A percentile compares a stretch with the other conserved stretches of the same genome.
Conservation (phyloP, 2,329 filamentous ascomycete genomes). For the Leptographium galeiforme region DNA sequence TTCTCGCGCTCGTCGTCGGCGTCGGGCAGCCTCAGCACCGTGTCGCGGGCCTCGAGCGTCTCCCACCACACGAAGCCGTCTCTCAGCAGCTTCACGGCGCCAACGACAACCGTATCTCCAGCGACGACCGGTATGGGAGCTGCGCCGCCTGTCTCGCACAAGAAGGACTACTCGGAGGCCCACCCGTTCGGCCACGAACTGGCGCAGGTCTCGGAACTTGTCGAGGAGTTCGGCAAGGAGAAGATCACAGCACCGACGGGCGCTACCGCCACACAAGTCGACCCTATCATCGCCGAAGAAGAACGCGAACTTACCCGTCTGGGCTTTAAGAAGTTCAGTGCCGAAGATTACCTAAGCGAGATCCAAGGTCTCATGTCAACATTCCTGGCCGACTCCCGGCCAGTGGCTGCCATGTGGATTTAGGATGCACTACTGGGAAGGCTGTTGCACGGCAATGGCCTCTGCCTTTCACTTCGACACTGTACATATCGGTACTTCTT, state of each 20-base stretch:
- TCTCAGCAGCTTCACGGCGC: not conserved
- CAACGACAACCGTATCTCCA: not conserved
- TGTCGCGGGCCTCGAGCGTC: constrained; percentile 22
- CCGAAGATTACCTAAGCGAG: constrained; percentile 73
- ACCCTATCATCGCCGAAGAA: constrained; percentile 51
- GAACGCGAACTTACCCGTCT: constrained; percentile 53
- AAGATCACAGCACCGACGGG: constrained; percentile 10
- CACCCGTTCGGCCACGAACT: constrained; percentile 85
- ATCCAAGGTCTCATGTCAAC: constrained; percentile 55
- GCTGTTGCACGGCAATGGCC: not conserved
- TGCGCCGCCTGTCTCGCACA: constrained; percentile 22
- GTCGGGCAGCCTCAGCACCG: constrained; percentile 35
- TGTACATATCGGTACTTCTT: constrained; percentile 8
- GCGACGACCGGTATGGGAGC: constrained; percentile 12
- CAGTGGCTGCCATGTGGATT: constrained; percentile 33
- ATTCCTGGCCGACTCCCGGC: constrained; percentile 36
- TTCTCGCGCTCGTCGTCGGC: constrained; percentile 45
- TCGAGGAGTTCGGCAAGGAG: constrained; percentile 67
- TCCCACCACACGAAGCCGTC: constrained; percentile 13
- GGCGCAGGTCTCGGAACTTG: constrained; percentile 83
- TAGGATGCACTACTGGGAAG: constrained; percentile 15
- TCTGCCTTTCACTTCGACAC: constrained; percentile 5
- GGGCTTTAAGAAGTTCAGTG: constrained; percentile 60
- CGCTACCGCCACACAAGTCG: not conserved
- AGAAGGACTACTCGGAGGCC: constrained; percentile 23